Conservation (phyloP, 2,329 filamentous ascomycete species). For the Leptographium procerum region DNA sequence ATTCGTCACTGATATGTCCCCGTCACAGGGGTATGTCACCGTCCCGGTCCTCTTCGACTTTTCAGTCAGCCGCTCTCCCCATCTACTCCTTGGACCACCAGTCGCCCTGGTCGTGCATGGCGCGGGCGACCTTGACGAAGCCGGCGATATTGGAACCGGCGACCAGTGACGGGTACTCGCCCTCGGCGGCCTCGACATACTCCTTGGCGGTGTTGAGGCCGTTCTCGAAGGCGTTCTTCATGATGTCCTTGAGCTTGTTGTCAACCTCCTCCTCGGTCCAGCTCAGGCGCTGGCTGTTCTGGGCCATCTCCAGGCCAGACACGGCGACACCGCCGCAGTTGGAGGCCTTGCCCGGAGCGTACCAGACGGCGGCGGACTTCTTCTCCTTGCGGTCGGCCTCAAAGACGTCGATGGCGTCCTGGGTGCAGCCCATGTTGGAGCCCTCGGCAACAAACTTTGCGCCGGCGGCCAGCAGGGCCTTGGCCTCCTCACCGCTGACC, state of each 20-base stretch:
- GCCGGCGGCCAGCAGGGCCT: constrained; percentile 65
- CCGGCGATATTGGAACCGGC: constrained; percentile 95
- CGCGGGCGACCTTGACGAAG: constrained; percentile 88
- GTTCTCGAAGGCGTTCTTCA: constrained; percentile 87
- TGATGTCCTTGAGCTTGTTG: constrained; percentile 79
- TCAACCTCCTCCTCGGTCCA: constrained; percentile 92
- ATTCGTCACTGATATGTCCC: not conserved
- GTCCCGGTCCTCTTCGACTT: not conserved
- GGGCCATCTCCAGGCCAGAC: constrained; percentile 96
- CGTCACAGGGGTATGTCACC: not conserved
- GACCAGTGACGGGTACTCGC: constrained; percentile 79
- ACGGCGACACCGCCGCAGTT: constrained; percentile 97
- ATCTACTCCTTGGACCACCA: constrained; percentile 50
- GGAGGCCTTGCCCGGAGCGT: constrained; percentile 91
- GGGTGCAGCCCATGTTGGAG: constrained; percentile 98
- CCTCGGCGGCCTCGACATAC: constrained; percentile 69
- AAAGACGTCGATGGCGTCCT: constrained; percentile 88
- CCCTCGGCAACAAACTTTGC: constrained; percentile 86
- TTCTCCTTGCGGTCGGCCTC: constrained; percentile 66
- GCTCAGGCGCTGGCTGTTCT: constrained; percentile 79
- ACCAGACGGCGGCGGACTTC: constrained; percentile 67
- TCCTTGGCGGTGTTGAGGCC: constrained; percentile 81
- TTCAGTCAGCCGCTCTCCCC: constrained; percentile 1
- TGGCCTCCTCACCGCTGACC: constrained; percentile 81
- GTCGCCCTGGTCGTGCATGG: constrained; percentile 95